A percentile compares a stretch with the other conserved stretches of the same genome.
These are phyloP conservation scores for Adansonia digitata DNA, from an alignment of 345 rosid genomes.

Conservation along the genomic window DNA sequence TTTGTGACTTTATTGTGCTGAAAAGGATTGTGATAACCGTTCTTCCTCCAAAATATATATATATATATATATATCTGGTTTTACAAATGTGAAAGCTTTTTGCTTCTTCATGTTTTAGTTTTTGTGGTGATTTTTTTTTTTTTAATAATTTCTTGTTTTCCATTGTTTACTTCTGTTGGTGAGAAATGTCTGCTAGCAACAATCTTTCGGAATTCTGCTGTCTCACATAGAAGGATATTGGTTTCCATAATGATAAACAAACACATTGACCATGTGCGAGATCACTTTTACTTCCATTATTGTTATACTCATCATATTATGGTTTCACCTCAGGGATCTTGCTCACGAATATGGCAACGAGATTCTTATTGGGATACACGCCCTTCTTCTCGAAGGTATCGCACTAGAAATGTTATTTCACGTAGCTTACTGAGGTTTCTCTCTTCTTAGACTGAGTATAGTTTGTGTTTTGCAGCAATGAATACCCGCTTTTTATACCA, in stretches of 20 bases:
- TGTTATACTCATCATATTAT: constrained; percentile 1
- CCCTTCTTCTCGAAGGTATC: constrained; percentile 80
- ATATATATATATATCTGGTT: no score
- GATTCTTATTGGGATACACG: constrained; percentile 86
- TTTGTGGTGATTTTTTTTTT: neutral
- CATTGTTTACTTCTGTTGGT: neutral
- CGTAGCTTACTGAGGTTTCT: constrained; percentile 6
- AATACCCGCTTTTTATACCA: constrained; percentile 92
- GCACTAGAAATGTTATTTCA: constrained; percentile 11
- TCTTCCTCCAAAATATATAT: neutral
- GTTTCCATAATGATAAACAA: constrained; percentile 4
- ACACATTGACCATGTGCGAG: neutral
- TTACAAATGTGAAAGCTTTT: neutral
- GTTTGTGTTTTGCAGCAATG: constrained; percentile 53
- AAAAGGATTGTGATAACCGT: neutral
- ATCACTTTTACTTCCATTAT: neutral
- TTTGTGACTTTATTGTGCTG: neutral
- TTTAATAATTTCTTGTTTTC: neutral
- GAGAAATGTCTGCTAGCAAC: neutral
- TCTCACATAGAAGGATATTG: constrained; percentile 4
- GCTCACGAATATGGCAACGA: constrained; percentile 95
- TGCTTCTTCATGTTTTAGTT: neutral
- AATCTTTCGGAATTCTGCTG: constrained; percentile 3
- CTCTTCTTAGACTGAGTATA: constrained; percentile 15
- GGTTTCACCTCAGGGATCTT: constrained; percentile 64